Base-by-base conservation (phyloP, 2,329 filamentous ascomycete species). In the Microascus cirrosus region DNA sequence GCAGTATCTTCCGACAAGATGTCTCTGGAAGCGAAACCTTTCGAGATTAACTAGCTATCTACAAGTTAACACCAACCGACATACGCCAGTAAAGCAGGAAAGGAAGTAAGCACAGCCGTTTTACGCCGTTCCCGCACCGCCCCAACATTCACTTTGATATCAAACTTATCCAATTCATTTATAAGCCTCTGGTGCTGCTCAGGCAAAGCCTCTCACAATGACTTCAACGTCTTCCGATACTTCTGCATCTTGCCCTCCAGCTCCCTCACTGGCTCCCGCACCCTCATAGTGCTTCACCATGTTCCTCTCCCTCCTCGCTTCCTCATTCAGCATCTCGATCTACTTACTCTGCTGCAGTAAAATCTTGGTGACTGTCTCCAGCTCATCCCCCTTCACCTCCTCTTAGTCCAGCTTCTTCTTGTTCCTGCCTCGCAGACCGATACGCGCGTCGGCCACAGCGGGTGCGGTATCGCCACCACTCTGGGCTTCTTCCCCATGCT, bases 401-500 rank as follows among this genome's bases (percentile, higher is more conserved):
- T 58, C 63, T 24, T 54, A 42, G n/a, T 67, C 62, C 5, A 71
- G 52, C 50, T 59, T 60, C 28, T 59, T 59, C 50, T 61, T 62
- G 57, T 63, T 61, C 57, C 64, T 20, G 55, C 25, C 60, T 71
- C 64, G 59, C 66, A 65, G 11, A 65, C 64, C 20, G 70, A 71
- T 35, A 69, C 70, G 10, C 71, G 65, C 58, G 65, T 63, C 3
- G 69, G 65, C 65, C 66, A 69, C 6, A 60, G 63, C 2, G 68
- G 67, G 20, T 66, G 63, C 36, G 65, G 63, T 6, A 69, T 62
- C 2, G 68, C 68, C 6, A 71, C 65, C 0, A 70, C 64, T 1
- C 66, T 77, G 11, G 79, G 79, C 20, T 68, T 68, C 22, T 62
- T 62, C 65, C 81, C 78, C 25, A 77, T 68, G 57, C 71, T 65